phyloP scores from a whole-genome alignment of 1,284 basidiomycete species.

The Sanguinoderma infundibulare region DNA sequence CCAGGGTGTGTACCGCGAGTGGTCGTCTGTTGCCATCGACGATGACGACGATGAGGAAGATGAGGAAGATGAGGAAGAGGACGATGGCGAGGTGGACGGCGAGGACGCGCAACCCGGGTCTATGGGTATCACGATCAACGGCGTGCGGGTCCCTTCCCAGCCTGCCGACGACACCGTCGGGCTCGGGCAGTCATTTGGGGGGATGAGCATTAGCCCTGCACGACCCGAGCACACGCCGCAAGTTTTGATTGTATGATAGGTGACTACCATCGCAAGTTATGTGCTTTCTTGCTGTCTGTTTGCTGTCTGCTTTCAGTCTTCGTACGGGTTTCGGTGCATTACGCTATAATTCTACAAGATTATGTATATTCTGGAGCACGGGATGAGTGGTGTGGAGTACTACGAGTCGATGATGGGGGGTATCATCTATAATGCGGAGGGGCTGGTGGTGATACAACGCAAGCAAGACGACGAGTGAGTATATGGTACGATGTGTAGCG shows the following conservation, averaged over 20 bases:
- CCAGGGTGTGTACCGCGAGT: conserved; percentile 75
- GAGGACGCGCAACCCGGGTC: conserved; percentile 8
- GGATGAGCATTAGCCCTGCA: conserved; percentile 81
- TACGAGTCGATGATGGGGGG: background rate
- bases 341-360: background rate
- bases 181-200: conserved; percentile 68
- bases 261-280: background rate
- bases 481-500: background rate
- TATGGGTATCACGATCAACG: conserved; percentile 20
- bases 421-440: background rate
- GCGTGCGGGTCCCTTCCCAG: conserved; percentile 17
- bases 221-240: conserved; percentile 14
- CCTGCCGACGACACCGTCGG: conserved; percentile 42
- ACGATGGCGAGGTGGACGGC: conserved; percentile 35
- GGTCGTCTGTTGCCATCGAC: conserved; percentile 76
- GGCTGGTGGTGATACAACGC: background rate
- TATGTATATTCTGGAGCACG: background rate
- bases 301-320: conserved; percentile 2
- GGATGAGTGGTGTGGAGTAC: background rate
- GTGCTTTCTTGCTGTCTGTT: conserved; percentile 11
- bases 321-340: background rate
- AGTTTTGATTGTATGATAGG: conserved; percentile 9
- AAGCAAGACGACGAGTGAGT: conserved; percentile 1
- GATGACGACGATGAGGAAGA: conserved; percentile 70
- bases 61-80: conserved; percentile 47